These are phyloP conservation scores for Spathaspora passalidarum DNA, from an alignment of 805 yeast species.

Conservation along the genomic window DNA sequence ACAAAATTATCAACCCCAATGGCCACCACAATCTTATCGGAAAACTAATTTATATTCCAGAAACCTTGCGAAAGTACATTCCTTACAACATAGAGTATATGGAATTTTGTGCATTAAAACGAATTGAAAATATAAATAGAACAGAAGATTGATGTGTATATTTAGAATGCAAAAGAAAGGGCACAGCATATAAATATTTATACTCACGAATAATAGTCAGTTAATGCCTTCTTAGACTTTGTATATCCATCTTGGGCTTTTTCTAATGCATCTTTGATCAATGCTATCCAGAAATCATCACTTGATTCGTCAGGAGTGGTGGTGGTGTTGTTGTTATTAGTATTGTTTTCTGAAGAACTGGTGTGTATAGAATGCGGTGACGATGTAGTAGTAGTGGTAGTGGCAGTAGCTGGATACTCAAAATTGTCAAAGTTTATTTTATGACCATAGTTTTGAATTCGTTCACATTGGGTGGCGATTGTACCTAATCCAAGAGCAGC, in stretches of 20 bases:
- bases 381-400: too few species aligned
- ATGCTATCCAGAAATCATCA: slow-evolving; percentile 39
- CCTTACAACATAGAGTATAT: slow-evolving; percentile 41
- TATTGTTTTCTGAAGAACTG: too few species aligned
- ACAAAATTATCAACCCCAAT: slow-evolving; percentile 50
- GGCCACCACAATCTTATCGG: slow-evolving; percentile 53
- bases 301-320: slow-evolving; percentile 12
- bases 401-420: slow-evolving; percentile 9
- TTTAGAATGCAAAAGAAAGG: not conserved
- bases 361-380: too few species aligned
- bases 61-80: slow-evolving; percentile 16
- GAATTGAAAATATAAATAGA: slow-evolving; percentile 2
- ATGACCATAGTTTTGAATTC: slow-evolving; percentile 87
- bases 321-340: not conserved
- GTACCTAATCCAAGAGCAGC: slow-evolving; percentile 86
- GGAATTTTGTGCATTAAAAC: slow-evolving; percentile 47
- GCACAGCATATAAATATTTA: not conserved
- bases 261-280: slow-evolving; percentile 52
- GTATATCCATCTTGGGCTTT: slow-evolving; percentile 51
- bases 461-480: slow-evolving; percentile 85
- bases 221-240: slow-evolving; percentile 48
- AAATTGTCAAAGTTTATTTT: slow-evolving; percentile 40
- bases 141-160: not conserved
- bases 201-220: slow-evolving; percentile 43
- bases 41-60: slow-evolving; percentile 52